Conservation (phyloP, 345 rosid genomes). For the Alliaria petiolata region DNA sequence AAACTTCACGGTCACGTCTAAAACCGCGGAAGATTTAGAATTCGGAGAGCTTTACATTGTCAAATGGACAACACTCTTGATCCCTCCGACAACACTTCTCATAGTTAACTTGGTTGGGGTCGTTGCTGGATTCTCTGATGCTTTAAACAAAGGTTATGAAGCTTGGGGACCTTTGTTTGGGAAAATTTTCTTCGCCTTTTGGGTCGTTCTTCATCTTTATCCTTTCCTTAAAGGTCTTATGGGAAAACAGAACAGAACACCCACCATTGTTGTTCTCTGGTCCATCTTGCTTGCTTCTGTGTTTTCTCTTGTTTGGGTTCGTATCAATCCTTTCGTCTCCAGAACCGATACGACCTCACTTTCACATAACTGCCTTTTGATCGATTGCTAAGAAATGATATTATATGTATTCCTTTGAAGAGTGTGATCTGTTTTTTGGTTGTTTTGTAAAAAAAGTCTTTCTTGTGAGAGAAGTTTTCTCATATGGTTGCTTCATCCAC, state of each 20-base stretch:
- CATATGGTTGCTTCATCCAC: neutral
- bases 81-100: slow-evolving; percentile 88
- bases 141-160: slow-evolving; percentile 92
- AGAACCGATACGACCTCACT: slow-evolving; percentile 24
- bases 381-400: slow-evolving; percentile 57
- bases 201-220: slow-evolving; percentile 97
- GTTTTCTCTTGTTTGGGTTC: slow-evolving; percentile 95
- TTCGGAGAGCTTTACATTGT: slow-evolving; percentile 92
- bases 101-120: slow-evolving; percentile 89
- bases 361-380: slow-evolving; percentile 60
- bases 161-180: slow-evolving; percentile 99
- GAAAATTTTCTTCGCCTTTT: slow-evolving; percentile 86
- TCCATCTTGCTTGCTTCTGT: slow-evolving; percentile 93
- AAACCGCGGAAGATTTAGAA: slow-evolving; percentile 82
- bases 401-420: neutral
- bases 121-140: slow-evolving; percentile 98
- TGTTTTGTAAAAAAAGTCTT: neutral
- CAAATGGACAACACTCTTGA: slow-evolving; percentile 91
- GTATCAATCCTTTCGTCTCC: slow-evolving; percentile 75
- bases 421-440: slow-evolving; percentile 2
- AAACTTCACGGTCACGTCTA: slow-evolving; percentile 93
- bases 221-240: slow-evolving; percentile 99
- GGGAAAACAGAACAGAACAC: slow-evolving; percentile 97
- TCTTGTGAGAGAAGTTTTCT: slow-evolving; percentile 10
- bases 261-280: slow-evolving; percentile 92